Conservation (phyloP, 345 rosid genomes). For the Syzygium oleosum region DNA sequence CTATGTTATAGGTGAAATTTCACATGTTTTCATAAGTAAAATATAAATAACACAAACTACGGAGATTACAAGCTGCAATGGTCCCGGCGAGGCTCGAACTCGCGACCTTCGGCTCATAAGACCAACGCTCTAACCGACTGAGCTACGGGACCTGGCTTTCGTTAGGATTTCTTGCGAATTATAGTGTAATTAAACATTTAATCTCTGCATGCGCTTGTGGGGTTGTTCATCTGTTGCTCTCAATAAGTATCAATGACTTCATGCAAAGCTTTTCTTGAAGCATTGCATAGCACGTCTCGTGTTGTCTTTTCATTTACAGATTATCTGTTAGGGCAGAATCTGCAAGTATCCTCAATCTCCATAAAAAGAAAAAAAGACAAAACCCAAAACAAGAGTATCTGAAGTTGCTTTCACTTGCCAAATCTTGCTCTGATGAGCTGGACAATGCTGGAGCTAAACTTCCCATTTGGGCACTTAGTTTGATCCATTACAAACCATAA, state of each 20-base stretch:
- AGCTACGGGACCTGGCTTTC: conserved; percentile 73
- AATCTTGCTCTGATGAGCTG: neutral
- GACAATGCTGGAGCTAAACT: neutral
- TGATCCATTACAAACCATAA: neutral
- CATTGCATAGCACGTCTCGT: neutral
- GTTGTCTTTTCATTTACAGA: neutral
- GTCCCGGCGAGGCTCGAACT: conserved; percentile 90
- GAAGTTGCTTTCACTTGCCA: neutral
- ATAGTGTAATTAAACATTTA: neutral
- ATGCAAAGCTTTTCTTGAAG: neutral
- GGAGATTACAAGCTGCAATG: neutral
- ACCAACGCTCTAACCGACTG: conserved; percentile 99
- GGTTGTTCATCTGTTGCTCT: neutral
- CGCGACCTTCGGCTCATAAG: conserved; percentile 97
- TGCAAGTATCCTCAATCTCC: neutral
- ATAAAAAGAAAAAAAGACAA: neutral
- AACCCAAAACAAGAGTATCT: neutral
- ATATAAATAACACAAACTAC: neutral
- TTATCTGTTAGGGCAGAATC: neutral
- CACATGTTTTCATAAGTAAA: neutral
- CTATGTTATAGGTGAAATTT: neutral
- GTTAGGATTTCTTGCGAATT: neutral
- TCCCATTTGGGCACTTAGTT: neutral
- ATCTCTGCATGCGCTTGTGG: neutral
- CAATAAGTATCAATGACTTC: neutral